A percentile compares a stretch with the other conserved stretches of the same genome.
Conservation (phyloP, 352 stramenopile genomes). For the Globisporangium spinosum region DNA sequence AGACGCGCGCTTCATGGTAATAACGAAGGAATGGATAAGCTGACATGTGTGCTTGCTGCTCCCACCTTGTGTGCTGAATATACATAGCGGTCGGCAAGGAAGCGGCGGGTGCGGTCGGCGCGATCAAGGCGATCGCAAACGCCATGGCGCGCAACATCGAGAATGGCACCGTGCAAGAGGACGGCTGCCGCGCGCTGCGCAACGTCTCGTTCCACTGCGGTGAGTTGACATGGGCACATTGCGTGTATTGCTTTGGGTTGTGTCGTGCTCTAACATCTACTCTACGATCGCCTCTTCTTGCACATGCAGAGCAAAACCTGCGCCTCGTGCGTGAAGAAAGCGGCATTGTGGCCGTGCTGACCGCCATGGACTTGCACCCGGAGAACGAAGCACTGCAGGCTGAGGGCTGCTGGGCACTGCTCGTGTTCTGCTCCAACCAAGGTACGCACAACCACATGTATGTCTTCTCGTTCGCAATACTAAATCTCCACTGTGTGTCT, state of each 20-base stretch:
- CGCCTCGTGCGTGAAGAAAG: conserved; percentile 54
- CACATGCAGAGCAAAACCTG: conserved; percentile 48
- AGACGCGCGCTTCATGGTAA: no score
- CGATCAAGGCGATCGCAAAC: conserved; percentile 52
- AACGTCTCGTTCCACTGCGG: conserved; percentile 72
- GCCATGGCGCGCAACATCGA: conserved; percentile 65
- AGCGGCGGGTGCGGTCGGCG: conserved; percentile 46
- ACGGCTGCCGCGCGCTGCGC: conserved; percentile 72
- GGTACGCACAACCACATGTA: conserved; percentile 21
- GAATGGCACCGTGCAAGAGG: conserved; percentile 59
- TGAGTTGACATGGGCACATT: conserved; percentile 12
- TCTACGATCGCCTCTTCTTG: neutral
- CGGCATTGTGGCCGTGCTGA: conserved; percentile 55
- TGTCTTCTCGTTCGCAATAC: neutral
- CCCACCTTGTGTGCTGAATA: neutral
- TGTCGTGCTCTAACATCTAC: neutral
- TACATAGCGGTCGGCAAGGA: conserved; percentile 60
- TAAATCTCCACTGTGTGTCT: neutral
- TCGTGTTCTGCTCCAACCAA: conserved; percentile 82
- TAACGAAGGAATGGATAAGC: neutral
- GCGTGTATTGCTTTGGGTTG: neutral
- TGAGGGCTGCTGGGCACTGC: conserved; percentile 67
- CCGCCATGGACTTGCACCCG: conserved; percentile 58
- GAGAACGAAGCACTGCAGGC: conserved; percentile 66
- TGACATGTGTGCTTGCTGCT: neutral